phyloP scores from a whole-genome alignment of 306 rosid species.

The Delonix regia region DNA sequence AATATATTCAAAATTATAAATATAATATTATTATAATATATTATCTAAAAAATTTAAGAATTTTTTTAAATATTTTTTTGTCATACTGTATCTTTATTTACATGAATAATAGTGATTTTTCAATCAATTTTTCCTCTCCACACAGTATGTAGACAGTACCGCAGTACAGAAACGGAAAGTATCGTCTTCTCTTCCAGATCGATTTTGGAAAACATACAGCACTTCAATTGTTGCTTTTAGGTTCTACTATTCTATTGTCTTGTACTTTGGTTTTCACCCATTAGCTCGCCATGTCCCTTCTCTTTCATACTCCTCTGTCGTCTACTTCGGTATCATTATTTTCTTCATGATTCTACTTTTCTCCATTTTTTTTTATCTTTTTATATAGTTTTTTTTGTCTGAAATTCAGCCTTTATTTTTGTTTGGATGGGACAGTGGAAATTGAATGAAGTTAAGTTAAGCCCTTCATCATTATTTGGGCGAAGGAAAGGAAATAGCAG shows the following conservation, averaged over 20 bases:
- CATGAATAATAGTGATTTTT: no score
- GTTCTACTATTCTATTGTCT: neutral
- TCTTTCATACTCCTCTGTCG: conserved; percentile 29
- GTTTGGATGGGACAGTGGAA: conserved; percentile 42
- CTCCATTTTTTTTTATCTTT: neutral
- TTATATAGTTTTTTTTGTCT: neutral
- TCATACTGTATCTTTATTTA: no score
- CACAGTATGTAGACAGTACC: no score
- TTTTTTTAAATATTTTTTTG: no score
- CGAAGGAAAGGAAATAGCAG: conserved; percentile 11
- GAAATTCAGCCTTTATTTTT: neutral
- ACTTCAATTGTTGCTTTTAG: neutral
- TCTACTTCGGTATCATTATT: conserved; percentile 23
- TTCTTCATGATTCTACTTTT: neutral
- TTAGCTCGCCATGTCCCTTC: conserved; percentile 30
- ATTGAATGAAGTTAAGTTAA: conserved; percentile 37
- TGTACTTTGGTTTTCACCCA: neutral
- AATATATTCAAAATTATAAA: no score
- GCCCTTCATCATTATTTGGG: conserved; percentile 12
- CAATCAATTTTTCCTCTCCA: no score
- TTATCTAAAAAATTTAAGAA: no score
- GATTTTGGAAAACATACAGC: neutral
- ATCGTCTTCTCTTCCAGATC: no score
- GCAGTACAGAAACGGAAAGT: no score
- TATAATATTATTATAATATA: no score